Base-by-base conservation (phyloP, 1,139 yeast species). In the Trichomonascaceae sp. region DNA sequence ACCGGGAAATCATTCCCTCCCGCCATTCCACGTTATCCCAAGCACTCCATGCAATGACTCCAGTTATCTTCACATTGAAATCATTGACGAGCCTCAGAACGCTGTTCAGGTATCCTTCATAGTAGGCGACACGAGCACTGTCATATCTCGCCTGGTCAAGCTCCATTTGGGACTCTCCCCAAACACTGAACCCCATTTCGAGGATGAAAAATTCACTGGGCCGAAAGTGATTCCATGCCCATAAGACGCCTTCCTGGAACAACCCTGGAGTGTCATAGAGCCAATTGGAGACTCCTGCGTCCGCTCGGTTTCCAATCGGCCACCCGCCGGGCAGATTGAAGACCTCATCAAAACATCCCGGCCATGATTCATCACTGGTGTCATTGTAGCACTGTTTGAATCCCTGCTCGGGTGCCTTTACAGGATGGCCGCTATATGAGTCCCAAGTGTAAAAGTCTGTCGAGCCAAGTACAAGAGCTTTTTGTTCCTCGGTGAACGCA, bases 21-120 rank as follows among this genome's bases (percentile, higher is more conserved):
- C 62, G 53, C 51, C 61, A 60, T 37, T 59, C 63, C 44, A 58
- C 48, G 38, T 59, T 57, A 41, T 60, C 65, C 26, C 52, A 51
- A 38, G 52, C 49, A 11, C 60, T 48, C 65, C 65, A 60, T 2
- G 60, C 60, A 31, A 57, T 48, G 2, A 59, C 55, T 2, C 62
- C 62, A 14, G 48, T 43, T 16, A 60, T 45, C n/a, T 56, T 41
- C 8, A 59, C 59, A 3, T 43, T 41, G 37, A 57, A 62, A 25
- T 41, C 42, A 32, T 47, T 42, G n/a, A 43, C 43, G 28, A 55
- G 38, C 31, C 54, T 43, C 31, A 60, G 43, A 13, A 54, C 47
- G 11, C 54, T 48, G 20, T 56, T 47, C 37, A 58, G 36, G 37
- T 51, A 60, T 4, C 54, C 50, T 26, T 54, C 40, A 34, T 47